A percentile compares a stretch with the other conserved stretches of the same genome.
phyloP scores from a whole-genome alignment of 208 protist genomes.

The Phytomonas sp. region DNA sequence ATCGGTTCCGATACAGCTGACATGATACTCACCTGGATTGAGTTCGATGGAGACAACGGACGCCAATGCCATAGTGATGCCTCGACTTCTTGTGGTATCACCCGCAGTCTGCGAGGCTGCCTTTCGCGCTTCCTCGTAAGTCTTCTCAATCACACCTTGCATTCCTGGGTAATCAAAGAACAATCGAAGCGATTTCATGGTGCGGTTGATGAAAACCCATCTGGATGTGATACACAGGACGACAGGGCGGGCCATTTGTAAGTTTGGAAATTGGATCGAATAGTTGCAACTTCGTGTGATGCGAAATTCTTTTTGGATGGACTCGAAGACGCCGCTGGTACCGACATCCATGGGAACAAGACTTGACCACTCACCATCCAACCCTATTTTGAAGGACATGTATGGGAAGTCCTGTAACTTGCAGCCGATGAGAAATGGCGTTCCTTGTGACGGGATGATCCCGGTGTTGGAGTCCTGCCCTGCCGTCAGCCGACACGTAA shows the following conservation, averaged over 20 bases:
- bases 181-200: conserved; percentile 45
- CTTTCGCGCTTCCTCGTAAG: conserved; percentile 15
- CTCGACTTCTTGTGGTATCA: conserved; percentile 2
- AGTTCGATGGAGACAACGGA: conserved; percentile 36
- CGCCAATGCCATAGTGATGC: conserved; percentile 23
- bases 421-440: conserved; percentile 64
- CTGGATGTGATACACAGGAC: conserved; percentile 62
- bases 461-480: conserved; percentile 51
- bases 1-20: conserved; percentile 69
- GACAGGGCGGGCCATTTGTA: conserved; percentile 52
- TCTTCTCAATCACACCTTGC: conserved; percentile 16
- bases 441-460: conserved; percentile 67
- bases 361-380: conserved; percentile 63
- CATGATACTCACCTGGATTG: conserved; percentile 61
- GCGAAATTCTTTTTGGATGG: conserved; percentile 20
- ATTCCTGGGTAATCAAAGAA: conserved; percentile 42
- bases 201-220: conserved; percentile 74
- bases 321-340: conserved; percentile 55
- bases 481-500: conserved; percentile 36
- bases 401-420: conserved; percentile 39
- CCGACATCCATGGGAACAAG: conserved; percentile 49
- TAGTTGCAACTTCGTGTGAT: conserved; percentile 77
- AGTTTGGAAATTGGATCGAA: conserved; percentile 56
- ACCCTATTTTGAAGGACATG: conserved; percentile 47
- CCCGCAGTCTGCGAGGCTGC: conserved; percentile 8